A percentile compares a stretch with the other conserved stretches of the same genome.
Evolutionary conservation across 169 alveolate species (phyloP).

Genomic region (Cryptosporidium sp.): DNA sequence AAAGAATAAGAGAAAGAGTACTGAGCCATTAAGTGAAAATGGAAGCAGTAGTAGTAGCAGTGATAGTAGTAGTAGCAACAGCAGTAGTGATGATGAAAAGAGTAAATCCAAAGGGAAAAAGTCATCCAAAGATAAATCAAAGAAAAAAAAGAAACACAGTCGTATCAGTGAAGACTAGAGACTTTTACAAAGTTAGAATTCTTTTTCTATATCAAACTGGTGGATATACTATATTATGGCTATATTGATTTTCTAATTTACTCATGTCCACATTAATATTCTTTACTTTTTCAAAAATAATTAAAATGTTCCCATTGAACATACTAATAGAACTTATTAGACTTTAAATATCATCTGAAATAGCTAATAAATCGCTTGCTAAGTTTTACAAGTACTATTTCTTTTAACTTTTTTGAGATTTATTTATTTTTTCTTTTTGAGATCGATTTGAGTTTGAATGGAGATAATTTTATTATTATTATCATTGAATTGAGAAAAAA

Average conservation of each 20-base stretch:
- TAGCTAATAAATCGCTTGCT: neutral
- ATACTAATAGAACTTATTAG: neutral
- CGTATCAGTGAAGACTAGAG: neutral
- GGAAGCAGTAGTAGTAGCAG: constrained; percentile 8
- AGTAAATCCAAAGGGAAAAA: neutral
- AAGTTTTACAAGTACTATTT: neutral
- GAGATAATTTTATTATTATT: too few species aligned
- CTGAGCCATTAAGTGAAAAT: constrained; percentile 1
- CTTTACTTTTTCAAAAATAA: neutral
- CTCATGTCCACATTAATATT: neutral
- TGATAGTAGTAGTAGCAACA: neutral
- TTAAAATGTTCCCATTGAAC: neutral
- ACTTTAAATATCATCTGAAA: neutral
- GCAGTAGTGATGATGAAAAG: neutral
- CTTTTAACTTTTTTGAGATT: neutral
- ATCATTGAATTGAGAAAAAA: too few species aligned
- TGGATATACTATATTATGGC: constrained; percentile 14
- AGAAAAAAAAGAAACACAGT: constrained; percentile 48
- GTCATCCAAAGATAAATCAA: constrained; percentile 39
- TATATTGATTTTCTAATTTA: neutral
- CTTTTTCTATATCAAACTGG: neutral
- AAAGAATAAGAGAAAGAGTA: constrained; percentile 33
- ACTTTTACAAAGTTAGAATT: neutral
- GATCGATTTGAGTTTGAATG: neutral
- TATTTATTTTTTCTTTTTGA: too few species aligned